Percentiles rank a stretch among this genome's conserved stretches.
Evolutionary conservation across 2,329 filamentous ascomycete species (phyloP).

Genomic region (Cordyceps fumosorosea): DNA sequence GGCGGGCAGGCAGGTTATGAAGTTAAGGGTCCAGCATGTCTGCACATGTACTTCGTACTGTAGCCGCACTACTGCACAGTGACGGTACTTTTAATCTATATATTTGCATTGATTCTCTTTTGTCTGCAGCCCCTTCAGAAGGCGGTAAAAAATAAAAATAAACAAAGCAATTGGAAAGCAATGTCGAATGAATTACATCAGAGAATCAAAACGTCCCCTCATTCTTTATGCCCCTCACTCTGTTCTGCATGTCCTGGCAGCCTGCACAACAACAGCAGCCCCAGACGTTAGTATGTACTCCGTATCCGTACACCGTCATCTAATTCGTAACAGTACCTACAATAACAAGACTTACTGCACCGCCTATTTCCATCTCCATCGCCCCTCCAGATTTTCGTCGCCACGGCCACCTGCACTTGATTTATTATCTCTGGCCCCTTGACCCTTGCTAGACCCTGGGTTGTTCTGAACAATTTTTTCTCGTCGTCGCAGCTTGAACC

Average conservation of each 20-base stretch:
- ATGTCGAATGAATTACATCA: too few species aligned
- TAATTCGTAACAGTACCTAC: too few species aligned
- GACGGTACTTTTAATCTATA: background rate
- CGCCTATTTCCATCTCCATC: background rate
- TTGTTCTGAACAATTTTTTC: background rate
- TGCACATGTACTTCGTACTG: background rate
- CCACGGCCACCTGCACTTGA: background rate
- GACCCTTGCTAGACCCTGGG: too few species aligned
- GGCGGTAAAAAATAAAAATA: background rate
- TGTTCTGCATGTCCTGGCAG: background rate
- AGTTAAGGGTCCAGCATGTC: conserved; percentile 1
- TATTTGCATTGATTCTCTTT: background rate
- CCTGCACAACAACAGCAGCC: background rate
- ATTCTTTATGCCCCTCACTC: background rate
- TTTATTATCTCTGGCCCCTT: background rate
- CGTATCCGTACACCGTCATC: too few species aligned
- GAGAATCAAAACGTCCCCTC: background rate
- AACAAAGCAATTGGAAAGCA: background rate
- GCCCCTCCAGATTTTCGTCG: background rate
- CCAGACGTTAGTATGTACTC: too few species aligned
- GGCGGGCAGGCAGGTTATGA: background rate
- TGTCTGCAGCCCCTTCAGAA: background rate
- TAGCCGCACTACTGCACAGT: background rate
- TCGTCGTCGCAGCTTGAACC: background rate
- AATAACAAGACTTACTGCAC: background rate